A percentile compares a stretch with the other conserved stretches of the same genome.
Conservation (phyloP, 2,329 filamentous ascomycete species). For the Aaosphaeria arxii region DNA sequence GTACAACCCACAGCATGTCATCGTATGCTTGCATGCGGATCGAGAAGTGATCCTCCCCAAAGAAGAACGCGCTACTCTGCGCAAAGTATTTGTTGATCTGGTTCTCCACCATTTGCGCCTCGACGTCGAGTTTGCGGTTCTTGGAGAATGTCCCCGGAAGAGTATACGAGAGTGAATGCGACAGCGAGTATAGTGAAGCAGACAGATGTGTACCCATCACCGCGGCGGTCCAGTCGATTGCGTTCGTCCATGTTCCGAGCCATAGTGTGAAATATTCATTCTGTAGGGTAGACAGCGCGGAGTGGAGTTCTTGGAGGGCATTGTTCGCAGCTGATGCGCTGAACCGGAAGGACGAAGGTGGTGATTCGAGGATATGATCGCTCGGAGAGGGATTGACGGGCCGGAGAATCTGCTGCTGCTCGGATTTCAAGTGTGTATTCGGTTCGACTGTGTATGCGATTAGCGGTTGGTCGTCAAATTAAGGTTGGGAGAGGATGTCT, state of each 20-base stretch:
- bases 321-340: conserved; percentile 6
- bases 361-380: background rate
- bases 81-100: conserved; percentile 80
- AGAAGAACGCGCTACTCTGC: conserved; percentile 75
- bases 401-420: conserved; percentile 11
- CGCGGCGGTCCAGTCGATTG: conserved; percentile 93
- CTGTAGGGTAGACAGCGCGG: conserved; percentile 74
- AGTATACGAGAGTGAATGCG: conserved; percentile 53
- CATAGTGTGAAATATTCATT: conserved; percentile 72
- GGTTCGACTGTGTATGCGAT: conserved; percentile 4
- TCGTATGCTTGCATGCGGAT: conserved; percentile 81
- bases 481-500: background rate
- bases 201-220: conserved; percentile 79
- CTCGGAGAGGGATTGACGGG: background rate
- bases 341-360: background rate
- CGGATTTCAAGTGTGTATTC: conserved; percentile 11
- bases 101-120: conserved; percentile 62
- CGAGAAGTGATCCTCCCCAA: conserved; percentile 75
- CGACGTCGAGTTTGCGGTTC: conserved; percentile 24
- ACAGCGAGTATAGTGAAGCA: conserved; percentile 69
- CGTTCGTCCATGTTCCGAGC: conserved; percentile 76
- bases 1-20: conserved; percentile 92
- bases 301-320: conserved; percentile 33
- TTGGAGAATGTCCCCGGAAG: conserved; percentile 32
- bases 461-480: background rate